Evolutionary conservation across 2,329 filamentous ascomycete genomes (phyloP), one percentile per base, ranked within the genome.

Genomic region (Neopestalotiopsis sp.): DNA sequence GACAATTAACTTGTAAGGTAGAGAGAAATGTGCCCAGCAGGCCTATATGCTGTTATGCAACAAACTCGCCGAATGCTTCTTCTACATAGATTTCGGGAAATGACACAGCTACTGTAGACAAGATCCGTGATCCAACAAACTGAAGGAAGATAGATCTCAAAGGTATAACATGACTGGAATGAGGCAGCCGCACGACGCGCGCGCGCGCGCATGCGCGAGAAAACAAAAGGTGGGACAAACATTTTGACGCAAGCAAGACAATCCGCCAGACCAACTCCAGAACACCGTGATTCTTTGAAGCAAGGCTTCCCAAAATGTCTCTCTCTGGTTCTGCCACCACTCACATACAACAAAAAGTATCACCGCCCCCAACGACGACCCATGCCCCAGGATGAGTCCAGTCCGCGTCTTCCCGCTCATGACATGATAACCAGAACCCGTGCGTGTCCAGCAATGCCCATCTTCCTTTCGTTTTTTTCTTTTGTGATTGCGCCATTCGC

Each of bases 401-500:
- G 45, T 53, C 45, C 45, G 17, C n/a, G 17, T 66, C 24, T 62
- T 28, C 58, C 59, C 24, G 20, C 32, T 28, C 57, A 24, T 59
- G 69, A 69, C 70, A 66, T 70, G 71, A 67, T 61, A 77, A 75
- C 68, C 74, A 72, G 73, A 73, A 75, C 76, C 73, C 77, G 34
- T 38, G 34, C 45, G 73, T 73, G 74, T 76, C 76, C 72, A 69
- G 71, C 74, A 70, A 78, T 79, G 75, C 77, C 76, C 76, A 76
- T 76, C 45, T 53, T n/a, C 45, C 45, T 17, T 53, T 53, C n/a
- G 45, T 73, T 74, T 69, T 72, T 72, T 71, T 65, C 42, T 73
- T 80, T 78, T 75, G 72, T 79, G 79, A 77, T 77, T 82, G 79
- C 81, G 80, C 81, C 81, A 75, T 82, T 81, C 81, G 80, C 81